phyloP scores from a whole-genome alignment of 441 rosid genomes.

The Corymbia citriodora region DNA sequence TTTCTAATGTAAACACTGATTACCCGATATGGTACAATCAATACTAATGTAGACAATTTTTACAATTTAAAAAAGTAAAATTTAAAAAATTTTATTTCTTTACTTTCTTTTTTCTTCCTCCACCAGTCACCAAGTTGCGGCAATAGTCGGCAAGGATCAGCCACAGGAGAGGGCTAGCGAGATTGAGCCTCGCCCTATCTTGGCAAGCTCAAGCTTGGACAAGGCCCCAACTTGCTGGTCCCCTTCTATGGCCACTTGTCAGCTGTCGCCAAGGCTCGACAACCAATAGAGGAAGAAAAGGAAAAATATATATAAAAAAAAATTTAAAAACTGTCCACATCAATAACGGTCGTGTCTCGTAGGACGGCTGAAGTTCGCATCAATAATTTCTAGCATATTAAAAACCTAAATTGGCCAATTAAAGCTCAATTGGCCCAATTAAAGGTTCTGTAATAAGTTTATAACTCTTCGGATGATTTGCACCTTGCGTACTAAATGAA shows the following conservation, averaged over 20 bases:
- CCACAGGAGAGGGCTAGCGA: background rate
- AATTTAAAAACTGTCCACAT: fast-evolving
- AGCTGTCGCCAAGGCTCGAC: fast-evolving
- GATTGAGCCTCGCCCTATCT: background rate
- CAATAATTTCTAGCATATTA: too few relatives aligned
- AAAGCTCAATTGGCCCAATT: too few relatives aligned
- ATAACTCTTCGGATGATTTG: too few relatives aligned
- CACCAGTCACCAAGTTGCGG: fast-evolving
- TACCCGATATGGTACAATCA: fast-evolving
- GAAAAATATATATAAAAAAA: too few relatives aligned
- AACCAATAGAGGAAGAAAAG: too few relatives aligned
- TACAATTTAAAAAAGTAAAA: too few relatives aligned
- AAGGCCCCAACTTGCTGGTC: too few relatives aligned
- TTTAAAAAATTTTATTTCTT: fast-evolving
- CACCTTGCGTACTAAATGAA: background rate
- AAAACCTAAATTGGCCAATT: too few relatives aligned
- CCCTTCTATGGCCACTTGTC: too few relatives aligned
- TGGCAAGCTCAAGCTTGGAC: too few relatives aligned
- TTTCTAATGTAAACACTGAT: fast-evolving
- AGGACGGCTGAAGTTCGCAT: fast-evolving
- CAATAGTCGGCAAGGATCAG: too few relatives aligned
- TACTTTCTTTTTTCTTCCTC: fast-evolving
- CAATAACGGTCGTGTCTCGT: fast-evolving
- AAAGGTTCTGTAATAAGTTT: fast-evolving
- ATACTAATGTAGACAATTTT: too few relatives aligned